These are phyloP conservation scores for Sphagnum tenellum DNA, from an alignment of 225 moss, liverwort and hornwort genomes.

Conservation along the genomic window DNA sequence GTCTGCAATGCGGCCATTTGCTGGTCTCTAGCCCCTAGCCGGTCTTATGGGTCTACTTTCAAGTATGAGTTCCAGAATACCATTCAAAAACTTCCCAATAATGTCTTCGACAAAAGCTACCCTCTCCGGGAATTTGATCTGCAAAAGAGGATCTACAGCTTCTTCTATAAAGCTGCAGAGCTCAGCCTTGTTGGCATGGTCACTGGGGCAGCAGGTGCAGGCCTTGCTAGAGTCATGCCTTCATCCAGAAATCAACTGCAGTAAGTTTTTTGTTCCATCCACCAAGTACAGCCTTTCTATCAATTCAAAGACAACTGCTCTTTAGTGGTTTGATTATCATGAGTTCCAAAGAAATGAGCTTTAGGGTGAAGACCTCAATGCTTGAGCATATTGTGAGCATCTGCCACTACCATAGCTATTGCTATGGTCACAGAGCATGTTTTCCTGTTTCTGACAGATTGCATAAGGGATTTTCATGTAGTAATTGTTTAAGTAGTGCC, in stretches of 20 bases:
- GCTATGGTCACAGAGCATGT: no score
- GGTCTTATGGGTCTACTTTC: constrained; percentile 91
- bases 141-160: constrained; percentile 68
- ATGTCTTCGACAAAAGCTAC: constrained; percentile 85
- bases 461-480: no score
- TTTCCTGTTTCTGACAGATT: no score
- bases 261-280: constrained; percentile 8
- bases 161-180: constrained; percentile 80
- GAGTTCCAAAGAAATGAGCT: no score
- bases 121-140: constrained; percentile 78
- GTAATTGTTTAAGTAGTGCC: no score
- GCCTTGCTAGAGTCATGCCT: constrained; percentile 57
- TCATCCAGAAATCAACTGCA: constrained; percentile 48
- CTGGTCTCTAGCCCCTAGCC: constrained; percentile 83
- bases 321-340: no score
- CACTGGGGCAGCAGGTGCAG: constrained; percentile 61
- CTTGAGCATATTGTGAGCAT: no score
- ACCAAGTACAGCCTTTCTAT: no score
- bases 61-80: constrained; percentile 85
- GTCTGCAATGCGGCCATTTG: constrained; percentile 72
- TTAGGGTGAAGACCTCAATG: no score
- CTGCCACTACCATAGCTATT: no score
- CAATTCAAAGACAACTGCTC: no score
- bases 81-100: constrained; percentile 84
- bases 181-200: constrained; percentile 63